These are phyloP conservation scores for Myriosclerotinia scirpicola DNA, from an alignment of 2,329 filamentous ascomycete species.

Conservation along the genomic window DNA sequence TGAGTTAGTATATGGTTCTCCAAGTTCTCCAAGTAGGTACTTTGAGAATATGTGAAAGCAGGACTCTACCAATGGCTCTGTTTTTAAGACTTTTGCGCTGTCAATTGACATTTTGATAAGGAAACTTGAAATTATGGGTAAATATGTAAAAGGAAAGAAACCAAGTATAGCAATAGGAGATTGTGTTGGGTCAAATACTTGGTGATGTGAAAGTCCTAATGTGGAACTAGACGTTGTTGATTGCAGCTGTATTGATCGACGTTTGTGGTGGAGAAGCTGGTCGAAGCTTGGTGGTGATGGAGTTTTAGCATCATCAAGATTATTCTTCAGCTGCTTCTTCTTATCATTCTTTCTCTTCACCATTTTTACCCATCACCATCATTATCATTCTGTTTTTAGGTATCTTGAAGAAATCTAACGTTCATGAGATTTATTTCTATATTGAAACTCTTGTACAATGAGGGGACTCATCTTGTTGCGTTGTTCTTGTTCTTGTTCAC, in stretches of 20 bases:
- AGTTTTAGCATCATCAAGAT: neutral
- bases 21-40: neutral
- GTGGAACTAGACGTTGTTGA: constrained; percentile 17
- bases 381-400: neutral
- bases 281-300: constrained; percentile 5
- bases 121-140: neutral
- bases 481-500: neutral
- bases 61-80: constrained; percentile 18
- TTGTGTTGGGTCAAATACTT: constrained; percentile 9
- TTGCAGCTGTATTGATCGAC: neutral
- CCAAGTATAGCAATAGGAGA: no score
- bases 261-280: neutral
- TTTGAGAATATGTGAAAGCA: neutral
- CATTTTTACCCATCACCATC: neutral
- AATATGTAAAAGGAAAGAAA: constrained; percentile 1
- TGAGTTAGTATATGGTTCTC: constrained; percentile 8
- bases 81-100: constrained; percentile 16
- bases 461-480: neutral
- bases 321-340: neutral
- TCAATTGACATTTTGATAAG: constrained; percentile 14
- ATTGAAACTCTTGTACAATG: neutral
- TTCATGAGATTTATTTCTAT: neutral
- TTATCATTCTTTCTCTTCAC: constrained; percentile 7
- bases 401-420: neutral
- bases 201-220: constrained; percentile 17